Evolutionary conservation across 495 filamentous ascomycete species (phyloP).

Genomic region (Talaromyces ruber): DNA sequence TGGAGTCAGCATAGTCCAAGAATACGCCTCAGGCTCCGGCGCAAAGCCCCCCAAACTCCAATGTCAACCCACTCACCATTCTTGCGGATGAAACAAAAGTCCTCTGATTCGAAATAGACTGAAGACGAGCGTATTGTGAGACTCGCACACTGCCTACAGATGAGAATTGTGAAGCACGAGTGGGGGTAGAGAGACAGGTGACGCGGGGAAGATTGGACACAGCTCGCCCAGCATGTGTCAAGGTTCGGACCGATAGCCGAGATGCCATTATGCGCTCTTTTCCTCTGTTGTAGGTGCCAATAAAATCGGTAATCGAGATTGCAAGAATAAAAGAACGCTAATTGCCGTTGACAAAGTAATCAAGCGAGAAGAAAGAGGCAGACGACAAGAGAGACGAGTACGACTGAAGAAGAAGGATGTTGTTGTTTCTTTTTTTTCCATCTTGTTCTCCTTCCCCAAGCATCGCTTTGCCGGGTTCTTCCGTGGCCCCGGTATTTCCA

Average conservation of each 20-base stretch:
- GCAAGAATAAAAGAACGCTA: neutral
- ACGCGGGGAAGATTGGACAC: conserved; percentile 6
- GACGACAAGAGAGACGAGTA: neutral
- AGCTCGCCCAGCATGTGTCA: conserved; percentile 8
- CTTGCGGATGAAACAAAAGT: conserved; percentile 34
- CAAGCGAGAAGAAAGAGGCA: neutral
- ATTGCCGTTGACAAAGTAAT: neutral
- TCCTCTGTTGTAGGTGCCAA: neutral
- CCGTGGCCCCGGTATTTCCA: neutral
- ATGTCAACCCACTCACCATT: conserved; percentile 24
- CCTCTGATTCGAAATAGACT: conserved; percentile 30
- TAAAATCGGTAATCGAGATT: neutral
- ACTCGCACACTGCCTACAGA: neutral
- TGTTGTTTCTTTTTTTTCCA: neutral
- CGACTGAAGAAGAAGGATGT: neutral
- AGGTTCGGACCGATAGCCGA: conserved; percentile 7
- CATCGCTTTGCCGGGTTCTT: neutral
- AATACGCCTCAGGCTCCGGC: neutral
- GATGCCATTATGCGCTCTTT: neutral
- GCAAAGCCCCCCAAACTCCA: neutral
- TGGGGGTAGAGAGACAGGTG: conserved; percentile 4
- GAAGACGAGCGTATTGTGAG: conserved; percentile 32
- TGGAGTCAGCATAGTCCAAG: neutral
- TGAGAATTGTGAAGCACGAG: neutral
- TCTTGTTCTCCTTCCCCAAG: neutral